These are phyloP conservation scores for Mortierella sp. DNA, from an alignment of 371 early-diverging fungal species.

Conservation along the genomic window DNA sequence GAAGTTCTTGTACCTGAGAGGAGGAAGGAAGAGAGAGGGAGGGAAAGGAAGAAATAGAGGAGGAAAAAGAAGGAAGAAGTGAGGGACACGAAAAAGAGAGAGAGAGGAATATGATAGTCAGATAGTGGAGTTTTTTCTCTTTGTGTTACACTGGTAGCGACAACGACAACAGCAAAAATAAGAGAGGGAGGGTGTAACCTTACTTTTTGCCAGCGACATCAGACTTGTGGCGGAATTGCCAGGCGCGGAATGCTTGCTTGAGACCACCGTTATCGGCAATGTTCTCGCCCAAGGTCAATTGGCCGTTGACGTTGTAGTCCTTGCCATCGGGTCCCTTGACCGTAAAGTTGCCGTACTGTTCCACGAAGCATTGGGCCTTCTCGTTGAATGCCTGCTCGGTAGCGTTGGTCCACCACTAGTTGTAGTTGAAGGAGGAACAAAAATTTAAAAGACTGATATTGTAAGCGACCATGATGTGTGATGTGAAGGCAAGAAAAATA, in stretches of 20 bases:
- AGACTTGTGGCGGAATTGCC: conserved; percentile 58
- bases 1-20: conserved; percentile 10
- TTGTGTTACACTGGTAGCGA: not conserved
- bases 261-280: conserved; percentile 86
- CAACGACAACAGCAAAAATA: not conserved
- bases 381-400: conserved; percentile 64
- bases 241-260: conserved; percentile 57
- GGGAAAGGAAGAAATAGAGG: too few relatives aligned
- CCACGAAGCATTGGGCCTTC: conserved; percentile 70
- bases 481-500: too few relatives aligned
- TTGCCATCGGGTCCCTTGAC: conserved; percentile 16
- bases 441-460: not conserved
- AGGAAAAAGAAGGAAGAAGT: too few relatives aligned
- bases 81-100: not conserved
- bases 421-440: too few relatives aligned
- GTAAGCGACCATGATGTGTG: too few relatives aligned
- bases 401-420: conserved; percentile 76
- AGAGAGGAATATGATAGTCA: not conserved
- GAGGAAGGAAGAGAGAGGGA: too few relatives aligned
- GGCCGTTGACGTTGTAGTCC: conserved; percentile 62
- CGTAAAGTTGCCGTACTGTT: conserved; percentile 66
- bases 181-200: not conserved
- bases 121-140: not conserved
- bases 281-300: conserved; percentile 77
- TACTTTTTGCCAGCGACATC: conserved; percentile 38